These are phyloP conservation scores for Eucalyptus regnans DNA, from an alignment of 345 rosid genomes.

Conservation along the genomic window DNA sequence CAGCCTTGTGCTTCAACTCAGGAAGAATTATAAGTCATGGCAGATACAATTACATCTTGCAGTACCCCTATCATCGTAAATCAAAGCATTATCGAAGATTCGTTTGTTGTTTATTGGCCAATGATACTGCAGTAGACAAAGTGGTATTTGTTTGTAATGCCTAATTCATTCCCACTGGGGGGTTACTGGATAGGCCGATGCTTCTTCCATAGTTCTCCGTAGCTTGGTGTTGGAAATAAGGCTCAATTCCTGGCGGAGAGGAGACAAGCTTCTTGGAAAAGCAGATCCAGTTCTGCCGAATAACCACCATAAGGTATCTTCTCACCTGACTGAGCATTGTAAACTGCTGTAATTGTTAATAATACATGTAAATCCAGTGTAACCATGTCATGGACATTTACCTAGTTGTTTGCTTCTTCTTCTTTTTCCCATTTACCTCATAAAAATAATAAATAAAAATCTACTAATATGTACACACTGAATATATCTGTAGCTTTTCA, in stretches of 20 bases:
- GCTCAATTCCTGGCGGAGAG: background rate
- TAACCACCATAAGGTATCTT: background rate
- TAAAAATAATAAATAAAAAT: background rate
- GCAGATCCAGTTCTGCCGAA: no score
- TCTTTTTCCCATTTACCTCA: background rate
- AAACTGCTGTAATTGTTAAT: background rate
- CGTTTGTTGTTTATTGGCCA: background rate
- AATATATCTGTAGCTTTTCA: background rate
- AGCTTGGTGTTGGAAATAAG: background rate
- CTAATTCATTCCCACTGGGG: background rate
- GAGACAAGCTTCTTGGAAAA: background rate
- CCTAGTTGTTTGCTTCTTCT: background rate
- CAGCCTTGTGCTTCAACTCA: background rate
- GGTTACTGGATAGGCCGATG: background rate
- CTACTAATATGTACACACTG: background rate
- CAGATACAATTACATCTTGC: background rate
- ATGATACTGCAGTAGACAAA: background rate
- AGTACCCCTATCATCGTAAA: background rate
- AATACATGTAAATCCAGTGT: background rate
- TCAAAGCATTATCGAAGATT: background rate
- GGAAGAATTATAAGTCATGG: background rate
- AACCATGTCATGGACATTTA: background rate
- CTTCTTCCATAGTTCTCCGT: background rate
- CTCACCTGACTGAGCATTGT: background rate
- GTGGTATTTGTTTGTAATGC: background rate